Evolutionary conservation across 805 yeast genomes (phyloP), one percentile per base, ranked within the genome.

Genomic region (Wickerhamomyces chaumierensis): DNA sequence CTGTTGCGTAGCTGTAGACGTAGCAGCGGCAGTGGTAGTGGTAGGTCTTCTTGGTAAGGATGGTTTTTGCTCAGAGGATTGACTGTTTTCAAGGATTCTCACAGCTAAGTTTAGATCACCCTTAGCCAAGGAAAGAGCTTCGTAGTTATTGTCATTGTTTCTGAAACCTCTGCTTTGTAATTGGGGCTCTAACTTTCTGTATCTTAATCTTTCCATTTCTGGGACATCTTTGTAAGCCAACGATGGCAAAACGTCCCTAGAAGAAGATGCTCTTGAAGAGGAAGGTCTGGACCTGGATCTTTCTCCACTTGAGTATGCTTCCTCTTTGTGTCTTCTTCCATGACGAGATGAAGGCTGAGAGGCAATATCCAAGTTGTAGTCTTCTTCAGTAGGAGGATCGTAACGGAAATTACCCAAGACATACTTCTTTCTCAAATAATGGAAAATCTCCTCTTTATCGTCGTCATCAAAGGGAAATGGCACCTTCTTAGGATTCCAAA

Each of bases 381-480:
- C 67, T 5, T 48, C 53, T 1, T 55, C 54, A 4, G 46, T 47
- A 6, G 54, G 48, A 15, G 50, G 48, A 38, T 53, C 51, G 39
- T 52, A 53, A 42, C 63, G 57, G 45, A 69, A 84, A 41, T 63
- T 68, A 1, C 87, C 86, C n/a, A 58, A 48, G 18, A 81, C 59
- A 56, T 84, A 84, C 53, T 84, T 84, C 35, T 79, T 76, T 45
- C 80, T 66, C 34, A 84, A 58, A 58, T 62, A 84, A 41, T 67
- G 62, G 40, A 72, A 80, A 21, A 81, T 72, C 1, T 56, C 67
- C 42, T 64, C 69, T 49, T 75, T 81, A 50, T 76, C 87, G 48
- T 81, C 90, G 18, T 75, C 86, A 51, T 81, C 88, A 42, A 57
- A 77, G 8, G 92, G 92, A 50, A 81, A 81, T 0, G 86, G 84